Conservation (phyloP, 2,329 filamentous ascomycete genomes). For the Lasiodiplodia gonubiensis region DNA sequence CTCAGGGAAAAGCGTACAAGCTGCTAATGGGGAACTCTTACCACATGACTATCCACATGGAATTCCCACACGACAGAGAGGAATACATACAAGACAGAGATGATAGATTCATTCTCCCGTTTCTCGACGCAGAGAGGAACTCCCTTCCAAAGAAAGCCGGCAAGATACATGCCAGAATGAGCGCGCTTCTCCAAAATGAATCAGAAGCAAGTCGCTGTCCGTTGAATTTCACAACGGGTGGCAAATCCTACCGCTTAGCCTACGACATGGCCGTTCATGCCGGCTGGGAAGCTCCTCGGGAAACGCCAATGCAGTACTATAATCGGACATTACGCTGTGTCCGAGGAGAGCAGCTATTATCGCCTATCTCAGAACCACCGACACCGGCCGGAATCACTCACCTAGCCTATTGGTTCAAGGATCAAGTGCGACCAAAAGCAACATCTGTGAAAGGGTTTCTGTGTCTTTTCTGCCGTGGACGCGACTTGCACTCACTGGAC, state of each 20-base stretch:
- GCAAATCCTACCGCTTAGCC: constrained; percentile 32
- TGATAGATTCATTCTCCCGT: constrained; percentile 33
- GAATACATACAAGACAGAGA: too few relatives aligned
- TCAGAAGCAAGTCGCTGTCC: not conserved
- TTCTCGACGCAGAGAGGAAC: constrained; percentile 32
- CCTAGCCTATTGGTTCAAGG: constrained; percentile 31
- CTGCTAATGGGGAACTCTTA: constrained; percentile 1
- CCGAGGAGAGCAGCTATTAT: constrained; percentile 9
- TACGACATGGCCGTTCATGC: constrained; percentile 36
- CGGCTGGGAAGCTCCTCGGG: constrained; percentile 33
- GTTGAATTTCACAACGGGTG: not conserved
- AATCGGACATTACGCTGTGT: constrained; percentile 35
- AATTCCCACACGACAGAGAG: constrained; percentile 39
- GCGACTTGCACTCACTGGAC: constrained; percentile 30
- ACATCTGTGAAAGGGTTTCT: constrained; percentile 22
- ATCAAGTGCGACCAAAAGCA: constrained; percentile 30
- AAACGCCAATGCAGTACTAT: constrained; percentile 34
- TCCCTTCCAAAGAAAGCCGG: not conserved
- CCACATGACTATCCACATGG: constrained; percentile 31
- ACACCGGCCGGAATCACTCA: not conserved
- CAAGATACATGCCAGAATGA: constrained; percentile 34
- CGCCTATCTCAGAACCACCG: constrained; percentile 11
- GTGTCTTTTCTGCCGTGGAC: constrained; percentile 35
- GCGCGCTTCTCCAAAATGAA: constrained; percentile 38
- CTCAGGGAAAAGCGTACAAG: not conserved